Conservation (phyloP, 192 early-diverging fungal species). For the Spinellus fusiger region DNA sequence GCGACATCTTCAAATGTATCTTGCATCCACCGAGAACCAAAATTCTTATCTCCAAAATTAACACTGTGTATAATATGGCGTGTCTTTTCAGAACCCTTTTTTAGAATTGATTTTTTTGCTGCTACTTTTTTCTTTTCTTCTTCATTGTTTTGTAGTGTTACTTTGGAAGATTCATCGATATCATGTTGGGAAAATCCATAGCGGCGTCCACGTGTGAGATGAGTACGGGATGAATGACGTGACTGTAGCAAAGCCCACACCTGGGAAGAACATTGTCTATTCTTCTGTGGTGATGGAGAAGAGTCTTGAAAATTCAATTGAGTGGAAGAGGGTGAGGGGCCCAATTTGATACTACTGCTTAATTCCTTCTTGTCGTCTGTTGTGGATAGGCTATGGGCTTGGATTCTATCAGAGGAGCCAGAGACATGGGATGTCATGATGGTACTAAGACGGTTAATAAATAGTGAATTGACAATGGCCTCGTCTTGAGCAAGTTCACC, state of each 20-base stretch:
- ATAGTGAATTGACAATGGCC: not conserved
- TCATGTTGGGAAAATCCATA: slow-evolving; percentile 12
- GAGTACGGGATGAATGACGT: not conserved
- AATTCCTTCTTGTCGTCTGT: not conserved
- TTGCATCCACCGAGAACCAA: slow-evolving; percentile 31
- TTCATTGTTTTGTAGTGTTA: not conserved
- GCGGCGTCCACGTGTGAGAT: not conserved
- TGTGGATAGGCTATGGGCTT: not conserved
- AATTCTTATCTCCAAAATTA: slow-evolving; percentile 32
- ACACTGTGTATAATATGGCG: slow-evolving; percentile 34
- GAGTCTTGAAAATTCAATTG: too few relatives aligned
- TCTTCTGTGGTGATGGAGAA: too few relatives aligned
- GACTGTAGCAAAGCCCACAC: too few relatives aligned
- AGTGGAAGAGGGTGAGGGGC: not conserved
- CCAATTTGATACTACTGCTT: not conserved
- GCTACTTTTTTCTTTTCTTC: not conserved
- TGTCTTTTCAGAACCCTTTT: slow-evolving; percentile 22
- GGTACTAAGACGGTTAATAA: not conserved
- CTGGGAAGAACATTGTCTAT: too few relatives aligned
- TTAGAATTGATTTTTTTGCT: slow-evolving; percentile 19
- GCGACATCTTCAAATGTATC: slow-evolving; percentile 32
- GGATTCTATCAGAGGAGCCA: too few relatives aligned
- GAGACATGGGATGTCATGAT: slow-evolving; percentile 8
- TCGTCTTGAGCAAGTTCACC: slow-evolving; percentile 15
- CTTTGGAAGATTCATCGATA: not conserved